Conservation (phyloP, 2,329 filamentous ascomycete species). For the Ophiosphaerella korrae region DNA sequence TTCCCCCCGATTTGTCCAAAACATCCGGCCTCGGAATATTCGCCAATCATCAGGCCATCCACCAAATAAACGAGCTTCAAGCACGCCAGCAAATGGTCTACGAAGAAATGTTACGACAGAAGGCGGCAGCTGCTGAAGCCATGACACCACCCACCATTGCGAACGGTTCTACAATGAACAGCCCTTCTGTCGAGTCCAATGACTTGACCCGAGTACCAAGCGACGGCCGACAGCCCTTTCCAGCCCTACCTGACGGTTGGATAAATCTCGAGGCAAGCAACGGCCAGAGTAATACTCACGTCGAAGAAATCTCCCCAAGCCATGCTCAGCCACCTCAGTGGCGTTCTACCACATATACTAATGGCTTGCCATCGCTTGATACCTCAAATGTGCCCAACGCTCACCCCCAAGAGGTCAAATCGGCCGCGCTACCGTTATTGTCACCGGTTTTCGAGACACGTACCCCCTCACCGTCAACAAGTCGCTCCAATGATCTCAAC, state of each 20-base stretch:
- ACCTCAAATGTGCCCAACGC: conserved; percentile 53
- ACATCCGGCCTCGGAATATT: conserved; percentile 30
- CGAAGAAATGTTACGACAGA: conserved; percentile 42
- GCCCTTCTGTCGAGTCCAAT: conserved; percentile 22
- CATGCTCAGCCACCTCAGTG: conserved; percentile 36
- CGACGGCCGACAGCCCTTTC: conserved; percentile 34
- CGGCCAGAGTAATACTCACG: conserved; percentile 24
- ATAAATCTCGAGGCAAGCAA: conserved; percentile 34
- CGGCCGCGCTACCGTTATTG: conserved; percentile 55
- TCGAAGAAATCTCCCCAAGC: conserved; percentile 38
- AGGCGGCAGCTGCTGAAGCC: conserved; percentile 17
- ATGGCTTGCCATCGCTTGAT: conserved; percentile 41
- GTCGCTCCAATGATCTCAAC: conserved; percentile 47
- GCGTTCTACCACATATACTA: conserved; percentile 33
- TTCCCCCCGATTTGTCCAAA: conserved; percentile 24
- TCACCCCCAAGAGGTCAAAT: conserved; percentile 44
- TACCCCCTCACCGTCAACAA: conserved; percentile 71
- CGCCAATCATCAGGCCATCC: conserved; percentile 27
- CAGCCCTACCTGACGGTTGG: conserved; percentile 33
- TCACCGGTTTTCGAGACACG: conserved; percentile 76
- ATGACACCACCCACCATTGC: conserved; percentile 22
- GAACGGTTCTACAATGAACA: conserved; percentile 33
- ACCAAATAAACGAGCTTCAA: conserved; percentile 32
- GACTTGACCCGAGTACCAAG: conserved; percentile 27
- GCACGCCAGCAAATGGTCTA: conserved; percentile 39